These are phyloP conservation scores for Massarina eburnea DNA, from an alignment of 2,329 filamentous ascomycete species.

Conservation along the genomic window DNA sequence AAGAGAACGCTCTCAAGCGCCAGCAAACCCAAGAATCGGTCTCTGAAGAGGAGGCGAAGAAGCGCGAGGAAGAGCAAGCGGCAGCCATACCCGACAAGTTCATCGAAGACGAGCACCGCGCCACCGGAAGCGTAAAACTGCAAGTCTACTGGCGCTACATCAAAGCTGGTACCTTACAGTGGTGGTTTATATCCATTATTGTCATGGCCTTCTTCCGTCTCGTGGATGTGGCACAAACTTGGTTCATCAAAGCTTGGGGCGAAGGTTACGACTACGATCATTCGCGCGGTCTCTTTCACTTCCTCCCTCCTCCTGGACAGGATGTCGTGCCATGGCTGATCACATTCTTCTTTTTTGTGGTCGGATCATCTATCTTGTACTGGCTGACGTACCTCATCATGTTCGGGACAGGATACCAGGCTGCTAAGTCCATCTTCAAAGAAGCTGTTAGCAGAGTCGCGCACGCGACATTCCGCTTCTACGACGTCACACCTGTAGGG, in stretches of 20 bases:
- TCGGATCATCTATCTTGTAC: conserved; percentile 42
- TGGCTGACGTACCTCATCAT: conserved; percentile 67
- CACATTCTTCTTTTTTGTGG: conserved; percentile 65
- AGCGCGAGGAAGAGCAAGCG: conserved; percentile 42
- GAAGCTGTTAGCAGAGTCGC: conserved; percentile 73
- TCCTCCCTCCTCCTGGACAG: conserved; percentile 65
- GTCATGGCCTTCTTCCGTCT: conserved; percentile 66
- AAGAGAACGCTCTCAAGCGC: conserved; percentile 49
- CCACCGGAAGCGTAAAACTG: conserved; percentile 72
- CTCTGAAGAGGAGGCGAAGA: conserved; percentile 40
- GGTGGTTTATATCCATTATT: conserved; percentile 69
- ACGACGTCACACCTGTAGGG: conserved; percentile 86
- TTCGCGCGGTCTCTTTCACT: conserved; percentile 38
- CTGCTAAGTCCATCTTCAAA: conserved; percentile 74
- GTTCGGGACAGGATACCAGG: conserved; percentile 76
- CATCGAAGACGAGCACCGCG: conserved; percentile 74
- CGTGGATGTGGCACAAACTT: conserved; percentile 67
- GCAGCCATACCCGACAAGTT: conserved; percentile 71
- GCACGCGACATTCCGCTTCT: conserved; percentile 83
- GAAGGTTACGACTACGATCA: conserved; percentile 63
- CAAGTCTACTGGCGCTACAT: conserved; percentile 84
- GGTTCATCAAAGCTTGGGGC: conserved; percentile 87
- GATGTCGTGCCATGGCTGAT: conserved; percentile 75
- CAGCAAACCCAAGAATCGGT: conserved; percentile 40
- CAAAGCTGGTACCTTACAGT: conserved; percentile 72